A percentile compares a stretch with the other conserved stretches of the same genome.
Conservation (phyloP, 2,329 filamentous ascomycete genomes). For the Trichoderma koningii region DNA sequence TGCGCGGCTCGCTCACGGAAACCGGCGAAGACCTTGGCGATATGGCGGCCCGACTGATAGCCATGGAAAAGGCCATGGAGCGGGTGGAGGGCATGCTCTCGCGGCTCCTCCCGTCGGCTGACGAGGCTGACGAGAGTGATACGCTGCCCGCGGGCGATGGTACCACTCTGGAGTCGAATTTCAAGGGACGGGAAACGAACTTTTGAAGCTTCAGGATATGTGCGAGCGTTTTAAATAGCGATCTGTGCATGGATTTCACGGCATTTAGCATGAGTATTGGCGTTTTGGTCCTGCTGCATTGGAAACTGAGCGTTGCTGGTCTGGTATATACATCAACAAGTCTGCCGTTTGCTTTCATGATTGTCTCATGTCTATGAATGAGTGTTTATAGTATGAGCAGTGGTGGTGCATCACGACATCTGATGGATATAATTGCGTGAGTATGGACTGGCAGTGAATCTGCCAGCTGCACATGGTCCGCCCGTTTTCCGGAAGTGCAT, state of each 20-base stretch:
- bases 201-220: neutral
- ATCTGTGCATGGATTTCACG: slow-evolving; percentile 2
- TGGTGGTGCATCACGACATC: neutral
- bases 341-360: neutral
- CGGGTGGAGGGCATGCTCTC: slow-evolving; percentile 53
- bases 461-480: slow-evolving; percentile 7
- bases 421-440: neutral
- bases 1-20: slow-evolving; percentile 53
- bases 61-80: slow-evolving; percentile 53
- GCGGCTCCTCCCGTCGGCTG: slow-evolving; percentile 39
- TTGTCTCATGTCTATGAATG: neutral
- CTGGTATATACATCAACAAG: neutral
- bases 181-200: slow-evolving; percentile 29
- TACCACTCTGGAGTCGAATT: slow-evolving; percentile 38
- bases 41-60: slow-evolving; percentile 49
- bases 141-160: slow-evolving; percentile 30
- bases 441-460: neutral
- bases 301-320: slow-evolving; percentile 3
- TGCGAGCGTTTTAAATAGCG: neutral
- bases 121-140: slow-evolving; percentile 6
- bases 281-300: slow-evolving; percentile 12
- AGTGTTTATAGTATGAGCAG: neutral
- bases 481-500: neutral
- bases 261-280: slow-evolving; percentile 2
- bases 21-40: slow-evolving; percentile 46